phyloP scores from a whole-genome alignment of 768 basidiomycete genomes.

The Lactarius hatsudake region DNA sequence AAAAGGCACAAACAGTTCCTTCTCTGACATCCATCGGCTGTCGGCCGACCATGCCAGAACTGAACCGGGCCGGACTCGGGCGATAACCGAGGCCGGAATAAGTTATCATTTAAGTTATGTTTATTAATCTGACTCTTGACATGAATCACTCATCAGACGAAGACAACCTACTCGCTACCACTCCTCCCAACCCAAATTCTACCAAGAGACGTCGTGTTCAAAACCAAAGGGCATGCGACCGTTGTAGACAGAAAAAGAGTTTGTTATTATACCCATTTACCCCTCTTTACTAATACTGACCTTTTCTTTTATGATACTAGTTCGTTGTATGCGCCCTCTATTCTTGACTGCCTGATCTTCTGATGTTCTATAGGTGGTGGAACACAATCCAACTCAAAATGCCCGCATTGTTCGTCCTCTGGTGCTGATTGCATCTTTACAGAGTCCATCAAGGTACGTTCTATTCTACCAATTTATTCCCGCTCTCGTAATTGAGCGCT shows the following conservation, averaged over 20 bases:
- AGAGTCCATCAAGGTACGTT: conserved; percentile 22
- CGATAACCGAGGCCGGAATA: neutral
- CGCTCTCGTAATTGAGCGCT: neutral
- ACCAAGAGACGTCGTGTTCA: conserved; percentile 25
- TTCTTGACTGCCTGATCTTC: neutral
- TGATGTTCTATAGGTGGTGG: conserved; percentile 17
- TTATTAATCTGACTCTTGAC: neutral
- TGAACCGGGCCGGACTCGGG: neutral
- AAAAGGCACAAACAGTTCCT: neutral
- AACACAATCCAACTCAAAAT: conserved; percentile 5
- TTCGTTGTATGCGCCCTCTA: conserved; percentile 19
- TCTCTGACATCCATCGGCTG: too few species aligned
- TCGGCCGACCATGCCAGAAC: too few species aligned
- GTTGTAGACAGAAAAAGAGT: conserved; percentile 29
- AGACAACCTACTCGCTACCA: neutral
- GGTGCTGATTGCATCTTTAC: conserved; percentile 22
- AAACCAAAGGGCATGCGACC: conserved; percentile 27
- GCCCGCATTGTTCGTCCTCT: conserved; percentile 18
- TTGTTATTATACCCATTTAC: neutral
- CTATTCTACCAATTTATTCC: too few species aligned
- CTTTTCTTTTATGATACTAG: neutral
- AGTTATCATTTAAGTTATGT: neutral
- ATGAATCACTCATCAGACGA: conserved; percentile 24
- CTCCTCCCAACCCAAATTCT: neutral
- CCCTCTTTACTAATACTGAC: neutral